Base-by-base conservation (phyloP, 2,329 filamentous ascomycete species). In the Exophiala mesophila region DNA sequence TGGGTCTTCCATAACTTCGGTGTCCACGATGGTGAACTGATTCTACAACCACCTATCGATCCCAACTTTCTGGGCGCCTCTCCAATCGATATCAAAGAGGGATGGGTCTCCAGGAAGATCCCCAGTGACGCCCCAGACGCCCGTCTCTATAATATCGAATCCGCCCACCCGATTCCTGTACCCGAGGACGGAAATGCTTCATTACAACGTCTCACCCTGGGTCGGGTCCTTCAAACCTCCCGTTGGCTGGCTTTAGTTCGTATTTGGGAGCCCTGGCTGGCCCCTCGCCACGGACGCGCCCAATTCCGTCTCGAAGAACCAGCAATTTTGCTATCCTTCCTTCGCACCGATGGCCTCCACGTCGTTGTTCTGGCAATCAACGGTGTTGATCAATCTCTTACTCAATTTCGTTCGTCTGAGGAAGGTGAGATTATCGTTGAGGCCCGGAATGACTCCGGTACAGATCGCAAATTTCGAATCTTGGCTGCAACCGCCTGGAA, bases 171-270 rank as follows among this genome's bases (percentile, higher is more conserved):
- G 13, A 71, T 74, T 37, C 61, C 69, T 45, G 42, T 45, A 7
- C 44, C 46, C 48, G 82, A 89, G 47, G 80, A 80, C 2, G 63
- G 68, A 0, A 61, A 67, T 24, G 66, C 76, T 3, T 78, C 80
- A 1, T 16, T 52, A 8, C 65, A 74, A 15, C 76, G 72, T 1
- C 70, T 78, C 28, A 50, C 51, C 5, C 45, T 55, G 2, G 55
- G 55, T 26, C 49, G 50, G 3, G 40, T 54, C 60, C 70, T 3
- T 84, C 87, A 3, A 70, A 75, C 0, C 40, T 77, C 37, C 74
- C 82, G 84, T 54, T 94, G 88, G 80, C 90, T 95, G 60, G 80
- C 86, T 5, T 66, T 95, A 9, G 81, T 94, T 4, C 79, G 88
- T 13, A 70, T 86, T 3, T 92, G 82, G 79, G 76, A 75, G 23